Conservation (phyloP, 805 yeast genomes). For the Myxozyma sirexii region DNA sequence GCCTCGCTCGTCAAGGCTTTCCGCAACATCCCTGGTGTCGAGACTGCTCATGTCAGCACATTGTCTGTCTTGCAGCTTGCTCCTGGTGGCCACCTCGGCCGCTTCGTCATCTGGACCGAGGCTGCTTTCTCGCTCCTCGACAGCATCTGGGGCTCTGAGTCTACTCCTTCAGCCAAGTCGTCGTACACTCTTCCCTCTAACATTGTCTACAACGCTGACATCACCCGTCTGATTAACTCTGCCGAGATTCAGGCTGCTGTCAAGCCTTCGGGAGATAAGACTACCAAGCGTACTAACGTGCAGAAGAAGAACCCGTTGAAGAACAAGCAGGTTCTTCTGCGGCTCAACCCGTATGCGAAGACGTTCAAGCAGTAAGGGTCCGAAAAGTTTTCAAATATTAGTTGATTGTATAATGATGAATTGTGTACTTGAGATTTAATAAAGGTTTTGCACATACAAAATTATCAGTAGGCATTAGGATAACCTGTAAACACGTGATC, state of each 20-base stretch:
- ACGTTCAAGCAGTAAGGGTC: slow-evolving; percentile 55
- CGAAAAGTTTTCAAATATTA: neutral
- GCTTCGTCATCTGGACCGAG: slow-evolving; percentile 99
- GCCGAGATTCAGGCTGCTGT: slow-evolving; percentile 98
- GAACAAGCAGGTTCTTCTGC: slow-evolving; percentile 97
- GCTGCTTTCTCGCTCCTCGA: slow-evolving; percentile 96
- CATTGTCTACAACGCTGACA: slow-evolving; percentile 94
- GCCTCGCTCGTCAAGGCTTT: slow-evolving; percentile 97
- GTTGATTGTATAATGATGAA: neutral
- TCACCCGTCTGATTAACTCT: slow-evolving; percentile 96
- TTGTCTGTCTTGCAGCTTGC: slow-evolving; percentile 97
- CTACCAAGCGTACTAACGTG: slow-evolving; percentile 92
- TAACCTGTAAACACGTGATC: neutral
- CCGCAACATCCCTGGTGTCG: slow-evolving; percentile 99
- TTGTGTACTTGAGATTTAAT: neutral
- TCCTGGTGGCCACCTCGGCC: slow-evolving; percentile 99
- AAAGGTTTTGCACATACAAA: neutral
- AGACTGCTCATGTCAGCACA: slow-evolving; percentile 88
- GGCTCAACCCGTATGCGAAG: slow-evolving; percentile 99
- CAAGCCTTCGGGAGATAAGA: slow-evolving; percentile 92
- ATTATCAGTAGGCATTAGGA: neutral
- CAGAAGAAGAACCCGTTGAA: slow-evolving; percentile 99
- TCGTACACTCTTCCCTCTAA: slow-evolving; percentile 91
- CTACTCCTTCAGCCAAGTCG: slow-evolving; percentile 80
- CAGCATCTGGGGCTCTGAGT: slow-evolving; percentile 93